Evolutionary conservation across 768 basidiomycete species (phyloP), one percentile per base, ranked within the genome.

Genomic region (Mycena venus): DNA sequence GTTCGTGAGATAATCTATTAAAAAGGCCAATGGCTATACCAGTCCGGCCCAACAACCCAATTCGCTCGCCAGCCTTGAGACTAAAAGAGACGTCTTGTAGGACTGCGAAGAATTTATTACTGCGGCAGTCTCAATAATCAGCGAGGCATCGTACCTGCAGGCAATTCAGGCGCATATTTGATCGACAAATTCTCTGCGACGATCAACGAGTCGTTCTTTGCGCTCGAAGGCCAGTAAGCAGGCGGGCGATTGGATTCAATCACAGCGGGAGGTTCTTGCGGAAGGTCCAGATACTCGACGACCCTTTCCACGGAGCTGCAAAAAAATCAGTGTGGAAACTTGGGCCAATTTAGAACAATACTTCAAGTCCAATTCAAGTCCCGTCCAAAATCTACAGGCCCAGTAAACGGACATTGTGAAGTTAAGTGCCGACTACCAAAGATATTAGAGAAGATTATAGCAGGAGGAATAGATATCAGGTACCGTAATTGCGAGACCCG

Each of bases 181-280:
- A 98, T 85, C 17, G 90, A 91, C 27, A 99, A 84, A 74, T 97
- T 90, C 77, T 97, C 92, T 0, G 95, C 94, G 0, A 84, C 83
- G 44, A 98, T 80, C 40, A 98, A 85, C 1, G 87, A 79, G 32
- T 91, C 87, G 12, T 88, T 85, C 66, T 88, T 89, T n/a, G 92
- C 86, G 69, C 88, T 91, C 0, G 96, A 96, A 0, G 97, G 97
- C 97, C 97, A 98, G 79, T 97, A 97, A 0, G 96, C 97, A 1
- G 97, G 97, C 2, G 92, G 93, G 9, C 95, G 90, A 70, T 89
- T 89, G 0, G 89, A 89, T 75, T 96, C 93, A 60, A 96, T 93
- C 70, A 94, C 79, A 0, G 92, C 87, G 3, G 95, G 91, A 0
- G 97, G 94, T 79, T 98, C 96, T 81, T 96, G 95, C 0, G 96